Base-by-base conservation (phyloP, 2,329 filamentous ascomycete species). In the Chrysoporthe cubensis region DNA sequence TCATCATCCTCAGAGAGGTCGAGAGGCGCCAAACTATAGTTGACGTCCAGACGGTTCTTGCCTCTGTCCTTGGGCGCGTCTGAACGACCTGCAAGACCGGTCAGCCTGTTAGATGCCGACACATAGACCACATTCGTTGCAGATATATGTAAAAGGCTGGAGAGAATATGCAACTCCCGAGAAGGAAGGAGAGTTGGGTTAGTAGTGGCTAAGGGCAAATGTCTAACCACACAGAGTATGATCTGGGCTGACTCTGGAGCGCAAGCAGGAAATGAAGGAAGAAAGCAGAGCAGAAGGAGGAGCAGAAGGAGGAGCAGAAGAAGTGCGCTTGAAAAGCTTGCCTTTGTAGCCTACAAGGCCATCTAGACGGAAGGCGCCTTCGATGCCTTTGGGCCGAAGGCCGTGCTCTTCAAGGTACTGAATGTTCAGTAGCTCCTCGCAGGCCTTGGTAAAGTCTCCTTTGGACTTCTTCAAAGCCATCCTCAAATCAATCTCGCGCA, bases 381-480 rank as follows among this genome's bases (percentile, higher is more conserved):
- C 93, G n/a, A 97, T 83, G 0, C 94, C 92, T 75, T 91, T 95
- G 1, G 84, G 81, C 1, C 85, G 82, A 65, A 87, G 82, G 0
- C 86, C 86, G 0, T 83, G 85, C 66, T 93, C 88, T 67, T 93
- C 88, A 4, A 97, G 88, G 74, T 90, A 93, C 26, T 91, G 88
- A 16, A 93, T 84, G 71, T 91, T 96, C 43, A 97, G 84, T 14
- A 98, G 81, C 68, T 93, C 89, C 73, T 97, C 93, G 70, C 96
- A 89, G 1, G 93, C 88, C 16, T 84, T 83, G 67, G 89, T 87
- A 50, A 92, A 86, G 71, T 93, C 87, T 0, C 90, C 87, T 13
- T 86, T 83, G 42, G 84, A 87, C 74, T 92, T 92, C 71, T 87
- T 87, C 62, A 97, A 79, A 0, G 89, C 87, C 70, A 89, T 86